Evolutionary conservation across 1,139 yeast genomes (phyloP).

Genomic region (Suhomyces coccinellae): DNA sequence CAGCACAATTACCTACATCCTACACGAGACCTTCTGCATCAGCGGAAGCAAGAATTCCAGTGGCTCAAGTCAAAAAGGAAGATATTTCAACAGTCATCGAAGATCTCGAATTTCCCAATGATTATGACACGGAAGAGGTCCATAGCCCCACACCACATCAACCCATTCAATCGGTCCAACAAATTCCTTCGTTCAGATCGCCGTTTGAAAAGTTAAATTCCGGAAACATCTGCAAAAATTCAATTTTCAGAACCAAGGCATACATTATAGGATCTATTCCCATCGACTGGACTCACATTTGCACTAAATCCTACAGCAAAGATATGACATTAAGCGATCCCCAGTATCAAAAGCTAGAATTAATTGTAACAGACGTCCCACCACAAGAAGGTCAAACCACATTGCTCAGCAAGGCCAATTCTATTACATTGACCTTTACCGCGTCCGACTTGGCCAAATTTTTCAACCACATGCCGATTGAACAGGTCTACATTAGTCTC

Average conservation of each 20-base stretch:
- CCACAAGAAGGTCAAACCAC: background rate
- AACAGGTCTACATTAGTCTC: slow-evolving; percentile 21
- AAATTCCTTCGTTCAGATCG: background rate
- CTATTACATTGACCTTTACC: slow-evolving; percentile 20
- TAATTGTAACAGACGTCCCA: slow-evolving; percentile 21
- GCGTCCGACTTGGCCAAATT: slow-evolving; percentile 19
- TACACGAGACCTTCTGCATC: slow-evolving; percentile 2
- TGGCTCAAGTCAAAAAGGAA: slow-evolving; percentile 4
- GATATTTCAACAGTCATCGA: background rate
- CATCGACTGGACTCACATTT: slow-evolving; percentile 24
- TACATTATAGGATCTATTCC: slow-evolving; percentile 26
- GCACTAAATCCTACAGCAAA: slow-evolving; percentile 25
- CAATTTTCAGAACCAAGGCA: slow-evolving; percentile 20
- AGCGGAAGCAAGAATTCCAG: background rate
- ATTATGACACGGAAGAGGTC: slow-evolving; percentile 8
- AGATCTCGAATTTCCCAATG: slow-evolving; percentile 8
- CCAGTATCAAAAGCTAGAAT: slow-evolving; percentile 21
- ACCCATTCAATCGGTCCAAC: background rate
- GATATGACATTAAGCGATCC: slow-evolving; percentile 26
- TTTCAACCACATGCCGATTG: slow-evolving; percentile 20
- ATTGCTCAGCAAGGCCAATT: slow-evolving; percentile 13
- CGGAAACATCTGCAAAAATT: slow-evolving; percentile 6
- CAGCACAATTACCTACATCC: slow-evolving; percentile 3
- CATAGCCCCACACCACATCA: slow-evolving; percentile 7
- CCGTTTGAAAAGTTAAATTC: slow-evolving; percentile 2